phyloP scores from a whole-genome alignment of 2,329 filamentous ascomycete genomes.

The Calycina marina region DNA sequence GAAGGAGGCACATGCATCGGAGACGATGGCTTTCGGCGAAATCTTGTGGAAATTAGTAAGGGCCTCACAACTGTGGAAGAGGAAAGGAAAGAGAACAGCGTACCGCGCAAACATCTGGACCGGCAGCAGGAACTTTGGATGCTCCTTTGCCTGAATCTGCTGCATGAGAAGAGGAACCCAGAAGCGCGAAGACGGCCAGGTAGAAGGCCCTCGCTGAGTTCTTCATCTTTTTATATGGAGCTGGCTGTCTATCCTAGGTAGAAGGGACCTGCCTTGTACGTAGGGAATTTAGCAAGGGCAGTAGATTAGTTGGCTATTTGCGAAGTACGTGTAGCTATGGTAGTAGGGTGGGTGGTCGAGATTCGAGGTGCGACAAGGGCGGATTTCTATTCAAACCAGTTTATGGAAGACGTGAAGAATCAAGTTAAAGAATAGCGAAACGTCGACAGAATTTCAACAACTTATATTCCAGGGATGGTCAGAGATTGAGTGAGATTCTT shows the following conservation, averaged over 20 bases:
- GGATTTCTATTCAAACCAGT: no score
- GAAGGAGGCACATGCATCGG: constrained; percentile 90
- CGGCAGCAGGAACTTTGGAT: constrained; percentile 25
- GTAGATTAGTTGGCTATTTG: no score
- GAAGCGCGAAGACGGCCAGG: constrained; percentile 44
- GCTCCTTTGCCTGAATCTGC: constrained; percentile 15
- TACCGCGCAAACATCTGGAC: constrained; percentile 26
- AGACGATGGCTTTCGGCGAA: constrained; percentile 75
- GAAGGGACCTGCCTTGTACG: constrained; percentile 1
- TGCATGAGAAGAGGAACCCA: constrained; percentile 33
- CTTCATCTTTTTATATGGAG: constrained; percentile 31
- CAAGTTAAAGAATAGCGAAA: no score
- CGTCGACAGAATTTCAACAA: no score
- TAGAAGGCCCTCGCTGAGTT: constrained; percentile 41
- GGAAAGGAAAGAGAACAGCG: constrained; percentile 18
- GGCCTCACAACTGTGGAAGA: constrained; percentile 17
- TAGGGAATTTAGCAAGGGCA: not conserved
- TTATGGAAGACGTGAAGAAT: no score
- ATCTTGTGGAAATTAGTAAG: constrained; percentile 48
- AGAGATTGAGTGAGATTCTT: no score
- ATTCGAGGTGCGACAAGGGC: no score
- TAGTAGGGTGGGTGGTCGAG: no score
- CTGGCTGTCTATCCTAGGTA: no score
- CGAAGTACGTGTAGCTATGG: no score
- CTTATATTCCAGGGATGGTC: no score